Conservation (phyloP, 1,284 basidiomycete genomes). For the Tausonia pullulans region DNA sequence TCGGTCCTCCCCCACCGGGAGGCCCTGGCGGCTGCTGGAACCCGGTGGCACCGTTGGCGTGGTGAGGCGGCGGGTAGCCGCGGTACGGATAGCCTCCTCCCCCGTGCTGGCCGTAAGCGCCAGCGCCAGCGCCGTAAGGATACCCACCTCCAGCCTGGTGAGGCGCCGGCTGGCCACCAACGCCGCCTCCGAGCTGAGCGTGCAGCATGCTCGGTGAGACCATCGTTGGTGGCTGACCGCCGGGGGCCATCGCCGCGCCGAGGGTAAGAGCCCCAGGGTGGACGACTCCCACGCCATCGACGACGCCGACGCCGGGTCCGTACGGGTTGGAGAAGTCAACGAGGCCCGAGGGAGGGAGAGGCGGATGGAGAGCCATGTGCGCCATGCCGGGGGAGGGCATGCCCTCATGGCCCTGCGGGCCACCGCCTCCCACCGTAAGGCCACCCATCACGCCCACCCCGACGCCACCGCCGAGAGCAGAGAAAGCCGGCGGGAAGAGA, state of each 20-base stretch:
- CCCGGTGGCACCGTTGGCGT: too few relatives aligned
- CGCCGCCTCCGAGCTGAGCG: slow-evolving; percentile 3
- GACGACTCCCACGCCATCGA: too few relatives aligned
- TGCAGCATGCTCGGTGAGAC: slow-evolving; percentile 10
- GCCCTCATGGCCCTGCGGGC: neutral
- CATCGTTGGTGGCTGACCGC: slow-evolving; percentile 2
- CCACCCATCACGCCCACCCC: neutral
- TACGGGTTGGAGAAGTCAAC: too few relatives aligned
- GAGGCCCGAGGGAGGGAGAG: neutral
- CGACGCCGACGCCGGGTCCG: too few relatives aligned
- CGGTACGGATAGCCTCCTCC: too few relatives aligned
- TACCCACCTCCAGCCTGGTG: too few relatives aligned
- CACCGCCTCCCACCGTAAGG: neutral
- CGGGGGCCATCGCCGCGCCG: neutral
- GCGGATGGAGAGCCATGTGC: neutral
- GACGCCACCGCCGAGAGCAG: neutral
- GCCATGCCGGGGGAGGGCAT: neutral
- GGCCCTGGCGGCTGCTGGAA: neutral
- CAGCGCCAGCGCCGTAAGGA: too few relatives aligned
- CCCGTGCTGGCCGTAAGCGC: too few relatives aligned
- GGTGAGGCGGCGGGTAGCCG: too few relatives aligned
- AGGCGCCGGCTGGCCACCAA: neutral
- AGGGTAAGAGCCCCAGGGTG: neutral
- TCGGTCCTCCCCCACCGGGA: neutral
- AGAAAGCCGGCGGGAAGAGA: slow-evolving; percentile 46